Conservation (phyloP, 805 yeast genomes). For the Scheffersomyces lignosus region DNA sequence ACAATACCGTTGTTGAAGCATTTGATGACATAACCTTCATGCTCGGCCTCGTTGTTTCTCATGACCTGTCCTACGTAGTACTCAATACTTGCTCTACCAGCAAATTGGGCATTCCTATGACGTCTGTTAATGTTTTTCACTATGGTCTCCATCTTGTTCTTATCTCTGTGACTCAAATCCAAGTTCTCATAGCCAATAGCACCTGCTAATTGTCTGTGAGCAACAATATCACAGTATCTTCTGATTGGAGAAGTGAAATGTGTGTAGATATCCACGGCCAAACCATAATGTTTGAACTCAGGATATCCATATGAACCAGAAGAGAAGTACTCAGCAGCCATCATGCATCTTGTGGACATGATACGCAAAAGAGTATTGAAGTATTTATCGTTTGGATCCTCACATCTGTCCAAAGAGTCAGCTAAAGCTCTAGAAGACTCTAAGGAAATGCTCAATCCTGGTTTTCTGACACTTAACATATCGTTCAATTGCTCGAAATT, state of each 20-base stretch:
- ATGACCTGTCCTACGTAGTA: conserved; percentile 98
- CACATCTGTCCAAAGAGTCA: conserved; percentile 87
- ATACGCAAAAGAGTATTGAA: conserved; percentile 92
- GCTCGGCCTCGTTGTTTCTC: conserved; percentile 75
- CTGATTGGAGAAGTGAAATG: conserved; percentile 98
- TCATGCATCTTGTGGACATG: conserved; percentile 98
- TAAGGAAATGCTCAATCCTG: conserved; percentile 65
- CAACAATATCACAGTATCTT: conserved; percentile 96
- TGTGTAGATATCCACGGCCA: conserved; percentile 95
- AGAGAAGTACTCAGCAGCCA: conserved; percentile 97
- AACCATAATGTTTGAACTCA: conserved; percentile 94
- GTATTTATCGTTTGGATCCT: conserved; percentile 79
- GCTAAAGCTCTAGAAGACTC: conserved; percentile 91
- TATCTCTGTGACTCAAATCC: conserved; percentile 81
- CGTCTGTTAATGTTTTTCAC: conserved; percentile 88
- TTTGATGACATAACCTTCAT: conserved; percentile 88
- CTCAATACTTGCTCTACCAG: conserved; percentile 97
- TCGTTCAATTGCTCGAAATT: conserved; percentile 89
- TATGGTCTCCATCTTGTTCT: conserved; percentile 82
- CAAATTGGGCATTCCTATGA: conserved; percentile 97
- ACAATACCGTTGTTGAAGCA: conserved; percentile 94
- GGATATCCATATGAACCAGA: conserved; percentile 87
- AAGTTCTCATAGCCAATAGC: conserved; percentile 92
- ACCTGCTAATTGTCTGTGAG: conserved; percentile 97
- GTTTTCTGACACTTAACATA: conserved; percentile 77